Evolutionary conservation across 768 basidiomycete genomes (phyloP), one percentile per base, ranked within the genome.

Genomic region (Russula vinacea): DNA sequence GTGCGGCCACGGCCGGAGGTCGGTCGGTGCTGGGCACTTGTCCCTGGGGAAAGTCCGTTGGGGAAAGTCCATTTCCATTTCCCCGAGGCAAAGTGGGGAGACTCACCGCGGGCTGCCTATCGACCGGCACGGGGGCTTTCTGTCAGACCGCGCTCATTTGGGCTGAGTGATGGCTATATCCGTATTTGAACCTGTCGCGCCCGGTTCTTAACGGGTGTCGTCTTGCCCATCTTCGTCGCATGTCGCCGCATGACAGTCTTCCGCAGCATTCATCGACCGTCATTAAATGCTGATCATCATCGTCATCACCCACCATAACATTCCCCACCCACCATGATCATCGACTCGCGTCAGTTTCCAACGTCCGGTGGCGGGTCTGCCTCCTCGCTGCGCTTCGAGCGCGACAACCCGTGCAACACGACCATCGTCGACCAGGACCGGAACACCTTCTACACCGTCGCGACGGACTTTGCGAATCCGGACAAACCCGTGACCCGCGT

Each of bases 401-500:
- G 44, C 32, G 67, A 68, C 62, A 67, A 67, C 66, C 65, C 65
- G 6, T 68, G 66, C 59, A 68, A 67, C 55, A 68, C 67, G 6
- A 55, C 62, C 11, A 60, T 68, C 65, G 8, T 67, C 58, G 67
- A 62, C 42, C 40, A 35, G 4, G 58, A 56, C 39, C 56, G 52
- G 35, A 49, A 50, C 59, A 42, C 39, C 3, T 26, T 60, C 11
- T 68, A 68, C 59, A 56, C 56, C 57, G 67, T 68, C 42, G 58
- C 58, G 50, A 68, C 67, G 11, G 55, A 67, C 51, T 63, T 67
- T 59, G 13, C 58, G 16, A 29, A 56, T 19, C 44, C 62, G 14
- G 39, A 33, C 26, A 62, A 58, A 9, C 68, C 68, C 1, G 47
- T 61, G 9, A 68, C 66, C 51, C 62, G 47, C 19, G 55, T 67